Percentiles rank a stretch among this genome's conserved stretches.
These are phyloP conservation scores for Trypanosomatidae sp. DNA, from an alignment of 208 protist genomes.

Conservation along the genomic window DNA sequence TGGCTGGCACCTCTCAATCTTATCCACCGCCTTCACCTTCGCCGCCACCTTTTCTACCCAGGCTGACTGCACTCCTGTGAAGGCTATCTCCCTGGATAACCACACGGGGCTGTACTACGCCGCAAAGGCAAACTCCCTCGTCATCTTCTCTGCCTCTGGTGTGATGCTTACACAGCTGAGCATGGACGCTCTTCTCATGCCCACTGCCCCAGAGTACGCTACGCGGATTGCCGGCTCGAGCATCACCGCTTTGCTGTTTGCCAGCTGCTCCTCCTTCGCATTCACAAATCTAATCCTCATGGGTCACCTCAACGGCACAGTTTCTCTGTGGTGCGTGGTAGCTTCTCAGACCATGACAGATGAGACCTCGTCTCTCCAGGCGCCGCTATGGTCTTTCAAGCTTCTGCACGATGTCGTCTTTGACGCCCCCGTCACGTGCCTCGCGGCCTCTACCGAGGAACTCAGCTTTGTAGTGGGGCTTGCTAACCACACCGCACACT, in stretches of 20 bases:
- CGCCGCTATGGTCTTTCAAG: constrained; percentile 29
- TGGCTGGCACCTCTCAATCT: constrained; percentile 52
- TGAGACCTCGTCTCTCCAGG: constrained; percentile 1
- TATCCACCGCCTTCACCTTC: constrained; percentile 42
- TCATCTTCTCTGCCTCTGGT: constrained; percentile 40
- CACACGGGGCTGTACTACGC: constrained; percentile 39
- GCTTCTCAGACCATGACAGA: constrained; percentile 20
- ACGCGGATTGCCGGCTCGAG: constrained; percentile 14
- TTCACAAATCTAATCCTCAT: constrained; percentile 22
- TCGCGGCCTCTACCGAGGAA: constrained; percentile 12
- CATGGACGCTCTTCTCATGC: constrained; percentile 26
- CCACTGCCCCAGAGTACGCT: constrained; percentile 11
- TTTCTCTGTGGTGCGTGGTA: constrained; percentile 27
- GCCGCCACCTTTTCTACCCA: constrained; percentile 14
- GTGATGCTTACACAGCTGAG: constrained; percentile 33
- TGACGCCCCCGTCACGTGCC: constrained; percentile 21
- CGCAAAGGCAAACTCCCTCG: constrained; percentile 34
- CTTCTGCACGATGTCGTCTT: constrained; percentile 26
- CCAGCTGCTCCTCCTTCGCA: constrained; percentile 26
- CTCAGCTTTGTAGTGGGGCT: constrained; percentile 23
- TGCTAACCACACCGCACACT: constrained; percentile 18
- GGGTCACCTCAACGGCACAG: constrained; percentile 25
- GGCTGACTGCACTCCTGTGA: constrained; percentile 34
- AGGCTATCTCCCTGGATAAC: constrained; percentile 27
- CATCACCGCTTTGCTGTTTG: constrained; percentile 23